Evolutionary conservation across 306 rosid genomes (phyloP).

Genomic region (Rosa chinensis): DNA sequence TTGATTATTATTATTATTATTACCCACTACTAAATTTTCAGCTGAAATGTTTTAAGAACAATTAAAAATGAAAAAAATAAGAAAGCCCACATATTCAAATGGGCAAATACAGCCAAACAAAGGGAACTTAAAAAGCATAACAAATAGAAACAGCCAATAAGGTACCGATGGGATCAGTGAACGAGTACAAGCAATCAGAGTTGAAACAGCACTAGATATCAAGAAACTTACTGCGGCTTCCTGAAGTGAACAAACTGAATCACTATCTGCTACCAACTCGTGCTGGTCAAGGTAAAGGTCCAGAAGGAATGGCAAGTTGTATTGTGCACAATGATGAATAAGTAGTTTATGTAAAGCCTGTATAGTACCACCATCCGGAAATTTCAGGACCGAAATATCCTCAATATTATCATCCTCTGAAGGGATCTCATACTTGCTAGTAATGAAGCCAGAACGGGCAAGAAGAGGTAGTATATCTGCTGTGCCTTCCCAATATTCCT

Average conservation of each 20-base stretch:
- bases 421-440: slow-evolving; percentile 32
- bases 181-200: slow-evolving; percentile 27
- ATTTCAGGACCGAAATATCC: slow-evolving; percentile 39
- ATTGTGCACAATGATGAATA: slow-evolving; percentile 64
- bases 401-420: slow-evolving; percentile 46
- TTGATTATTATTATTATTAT: not conserved
- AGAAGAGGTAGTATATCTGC: slow-evolving; percentile 63
- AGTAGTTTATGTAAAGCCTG: slow-evolving; percentile 73
- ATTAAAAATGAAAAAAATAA: not conserved
- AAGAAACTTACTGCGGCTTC: slow-evolving; percentile 82
- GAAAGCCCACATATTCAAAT: not conserved
- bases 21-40: not conserved
- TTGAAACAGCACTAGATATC: slow-evolving; percentile 28
- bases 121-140: slow-evolving; percentile 21
- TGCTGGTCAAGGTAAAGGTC: slow-evolving; percentile 87
- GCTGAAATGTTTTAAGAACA: not conserved
- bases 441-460: slow-evolving; percentile 77
- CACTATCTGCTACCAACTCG: slow-evolving; percentile 51
- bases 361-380: slow-evolving; percentile 35
- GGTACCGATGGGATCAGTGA: slow-evolving; percentile 23
- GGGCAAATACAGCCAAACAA: not conserved
- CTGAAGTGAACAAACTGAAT: slow-evolving; percentile 62
- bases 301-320: slow-evolving; percentile 81
- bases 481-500: slow-evolving; percentile 91
- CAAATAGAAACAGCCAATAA: slow-evolving; percentile 21